phyloP scores from a whole-genome alignment of 352 stramenopile species.

The Blastocystis sp. region DNA sequence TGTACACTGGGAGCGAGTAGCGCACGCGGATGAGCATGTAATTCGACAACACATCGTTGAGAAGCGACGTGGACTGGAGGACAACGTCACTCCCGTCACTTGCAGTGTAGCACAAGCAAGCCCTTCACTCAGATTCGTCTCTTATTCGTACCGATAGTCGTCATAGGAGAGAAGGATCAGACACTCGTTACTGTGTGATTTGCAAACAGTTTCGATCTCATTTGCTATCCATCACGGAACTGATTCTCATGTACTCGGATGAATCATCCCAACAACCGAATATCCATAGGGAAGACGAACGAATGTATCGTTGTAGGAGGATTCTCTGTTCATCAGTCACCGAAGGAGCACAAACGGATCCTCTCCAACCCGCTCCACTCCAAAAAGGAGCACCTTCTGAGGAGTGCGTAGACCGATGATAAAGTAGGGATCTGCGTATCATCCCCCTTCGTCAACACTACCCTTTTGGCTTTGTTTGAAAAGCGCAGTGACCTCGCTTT shows the following conservation, averaged over 20 bases:
- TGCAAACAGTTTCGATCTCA: too few relatives aligned
- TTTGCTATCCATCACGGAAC: not conserved
- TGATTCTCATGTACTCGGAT: not conserved
- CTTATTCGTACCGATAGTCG: not conserved
- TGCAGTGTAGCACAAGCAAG: not conserved
- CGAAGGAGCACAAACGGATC: not conserved
- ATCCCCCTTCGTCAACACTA: not conserved
- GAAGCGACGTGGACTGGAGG: not conserved
- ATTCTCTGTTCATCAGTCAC: too few relatives aligned
- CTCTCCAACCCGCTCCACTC: not conserved
- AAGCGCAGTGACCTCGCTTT: not conserved
- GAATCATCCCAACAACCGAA: not conserved
- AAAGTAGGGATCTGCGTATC: not conserved
- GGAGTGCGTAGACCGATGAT: not conserved
- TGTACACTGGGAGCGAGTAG: not conserved
- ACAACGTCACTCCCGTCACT: not conserved
- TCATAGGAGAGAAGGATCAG: not conserved
- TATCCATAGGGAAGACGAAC: slow-evolving; percentile 7
- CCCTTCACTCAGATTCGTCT: not conserved
- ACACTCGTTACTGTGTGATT: not conserved
- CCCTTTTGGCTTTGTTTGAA: not conserved
- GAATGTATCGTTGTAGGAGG: not conserved
- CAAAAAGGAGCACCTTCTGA: not conserved
- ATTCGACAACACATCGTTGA: not conserved
- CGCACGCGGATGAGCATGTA: not conserved